phyloP scores from a whole-genome alignment of 768 basidiomycete species.

The Melanogaster broomeanus region DNA sequence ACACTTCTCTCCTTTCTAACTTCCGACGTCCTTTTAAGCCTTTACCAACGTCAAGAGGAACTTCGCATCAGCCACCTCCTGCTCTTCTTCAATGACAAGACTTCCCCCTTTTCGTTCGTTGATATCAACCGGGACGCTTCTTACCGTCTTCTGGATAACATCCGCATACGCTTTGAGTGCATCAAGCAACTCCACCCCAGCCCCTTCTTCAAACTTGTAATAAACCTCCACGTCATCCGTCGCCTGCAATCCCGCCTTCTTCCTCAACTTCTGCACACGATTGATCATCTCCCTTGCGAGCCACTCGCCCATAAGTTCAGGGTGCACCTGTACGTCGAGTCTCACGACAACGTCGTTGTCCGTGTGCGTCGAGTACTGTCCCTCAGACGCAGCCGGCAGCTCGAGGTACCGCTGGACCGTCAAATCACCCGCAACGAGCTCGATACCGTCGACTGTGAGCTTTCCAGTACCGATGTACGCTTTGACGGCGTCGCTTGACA shows the following conservation, averaged over 20 bases:
- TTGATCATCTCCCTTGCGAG: slow-evolving; percentile 88
- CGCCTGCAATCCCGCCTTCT: slow-evolving; percentile 93
- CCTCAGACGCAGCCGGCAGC: slow-evolving; percentile 57
- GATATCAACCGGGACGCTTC: slow-evolving; percentile 66
- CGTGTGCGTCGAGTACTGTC: slow-evolving; percentile 78
- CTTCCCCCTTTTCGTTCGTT: slow-evolving; percentile 50
- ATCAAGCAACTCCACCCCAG: slow-evolving; percentile 60
- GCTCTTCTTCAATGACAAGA: slow-evolving; percentile 81
- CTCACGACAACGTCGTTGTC: slow-evolving; percentile 95
- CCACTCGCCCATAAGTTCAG: slow-evolving; percentile 86
- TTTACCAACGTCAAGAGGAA: slow-evolving; percentile 70
- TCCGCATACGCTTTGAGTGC: slow-evolving; percentile 70
- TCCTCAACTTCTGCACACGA: slow-evolving; percentile 91
- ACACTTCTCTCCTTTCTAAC: background rate
- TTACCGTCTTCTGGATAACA: slow-evolving; percentile 71
- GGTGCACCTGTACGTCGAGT: slow-evolving; percentile 85
- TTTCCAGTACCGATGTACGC: slow-evolving; percentile 71
- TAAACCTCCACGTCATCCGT: slow-evolving; percentile 92
- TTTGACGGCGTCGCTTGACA: slow-evolving; percentile 84
- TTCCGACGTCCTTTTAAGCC: slow-evolving; percentile 15
- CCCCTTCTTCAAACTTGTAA: slow-evolving; percentile 74
- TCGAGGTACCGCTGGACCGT: slow-evolving; percentile 91
- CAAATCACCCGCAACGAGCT: slow-evolving; percentile 88
- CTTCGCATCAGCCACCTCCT: slow-evolving; percentile 79
- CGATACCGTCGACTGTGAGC: slow-evolving; percentile 85